A percentile compares a stretch with the other conserved stretches of the same genome.
Conservation (phyloP, 1,284 basidiomycete species). For the Naganishia sp. region DNA sequence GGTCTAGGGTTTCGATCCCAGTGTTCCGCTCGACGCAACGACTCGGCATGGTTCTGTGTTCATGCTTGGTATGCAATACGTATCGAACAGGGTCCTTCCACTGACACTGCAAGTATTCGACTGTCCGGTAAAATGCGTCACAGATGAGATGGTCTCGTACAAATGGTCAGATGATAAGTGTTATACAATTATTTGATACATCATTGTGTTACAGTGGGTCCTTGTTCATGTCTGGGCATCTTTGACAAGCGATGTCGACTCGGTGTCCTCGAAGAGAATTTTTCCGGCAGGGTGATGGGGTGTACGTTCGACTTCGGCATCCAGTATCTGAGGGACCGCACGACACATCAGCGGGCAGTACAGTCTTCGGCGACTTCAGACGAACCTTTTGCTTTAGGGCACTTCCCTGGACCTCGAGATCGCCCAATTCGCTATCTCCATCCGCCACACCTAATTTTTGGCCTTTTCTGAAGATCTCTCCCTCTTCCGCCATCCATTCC, state of each 20-base stretch:
- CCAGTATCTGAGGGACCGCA: constrained; percentile 43
- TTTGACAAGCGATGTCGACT: not conserved
- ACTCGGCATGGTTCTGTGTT: not conserved
- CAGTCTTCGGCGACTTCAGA: constrained; percentile 20
- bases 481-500: constrained; percentile 81
- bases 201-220: not conserved
- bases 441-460: constrained; percentile 76
- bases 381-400: constrained; percentile 77
- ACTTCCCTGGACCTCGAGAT: constrained; percentile 65
- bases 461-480: constrained; percentile 89
- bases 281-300: constrained; percentile 34
- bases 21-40: no score
- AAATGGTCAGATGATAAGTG: not conserved
- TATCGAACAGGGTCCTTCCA: no score
- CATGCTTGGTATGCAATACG: not conserved
- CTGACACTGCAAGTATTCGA: not conserved
- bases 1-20: no score
- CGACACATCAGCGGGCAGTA: not conserved
- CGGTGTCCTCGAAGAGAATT: constrained; percentile 2
- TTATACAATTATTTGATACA: constrained; percentile 11
- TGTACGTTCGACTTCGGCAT: constrained; percentile 49
- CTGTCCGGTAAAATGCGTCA: not conserved
- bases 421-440: constrained; percentile 64
- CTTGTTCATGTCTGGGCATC: not conserved
- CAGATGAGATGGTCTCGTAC: no score